These are phyloP conservation scores for Aquilaria agallochum DNA, from an alignment of 441 rosid species.

Conservation along the genomic window DNA sequence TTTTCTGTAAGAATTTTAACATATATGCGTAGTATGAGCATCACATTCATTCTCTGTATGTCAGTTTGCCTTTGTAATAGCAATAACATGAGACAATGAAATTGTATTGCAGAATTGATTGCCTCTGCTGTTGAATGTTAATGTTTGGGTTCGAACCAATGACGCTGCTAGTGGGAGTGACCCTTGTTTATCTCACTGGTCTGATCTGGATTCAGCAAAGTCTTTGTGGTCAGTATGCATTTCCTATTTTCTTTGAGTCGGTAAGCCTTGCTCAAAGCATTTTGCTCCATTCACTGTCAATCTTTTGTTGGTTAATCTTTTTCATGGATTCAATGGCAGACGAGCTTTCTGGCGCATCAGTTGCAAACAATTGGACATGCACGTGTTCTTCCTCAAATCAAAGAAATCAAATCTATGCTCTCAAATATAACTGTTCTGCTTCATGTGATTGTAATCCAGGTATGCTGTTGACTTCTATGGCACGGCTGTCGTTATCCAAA, in stretches of 20 bases:
- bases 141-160: slow-evolving; percentile 36
- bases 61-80: not conserved
- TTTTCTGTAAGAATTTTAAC: not conserved
- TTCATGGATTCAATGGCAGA: slow-evolving; percentile 26
- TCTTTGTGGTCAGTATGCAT: slow-evolving; percentile 57
- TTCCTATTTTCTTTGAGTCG: slow-evolving; percentile 3
- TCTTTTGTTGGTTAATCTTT: slow-evolving; percentile 1
- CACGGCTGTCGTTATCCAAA: slow-evolving; percentile 1
- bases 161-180: slow-evolving; percentile 46
- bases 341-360: slow-evolving; percentile 41
- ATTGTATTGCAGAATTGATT: slow-evolving; percentile 13
- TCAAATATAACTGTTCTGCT: slow-evolving; percentile 62
- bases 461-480: slow-evolving; percentile 20
- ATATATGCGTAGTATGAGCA: not conserved
- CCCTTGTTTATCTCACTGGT: slow-evolving; percentile 36
- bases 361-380: slow-evolving; percentile 66
- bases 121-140: slow-evolving; percentile 13
- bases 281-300: not conserved
- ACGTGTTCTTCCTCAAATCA: slow-evolving; percentile 45
- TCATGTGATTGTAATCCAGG: slow-evolving; percentile 89
- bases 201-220: slow-evolving; percentile 50
- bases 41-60: not conserved
- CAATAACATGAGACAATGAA: not conserved
- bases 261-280: not conserved
- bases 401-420: slow-evolving; percentile 39